A percentile compares a stretch with the other conserved stretches of the same genome.
These are phyloP conservation scores for Hypoxylon sp. DNA, from an alignment of 2,329 filamentous ascomycete genomes.

Conservation along the genomic window DNA sequence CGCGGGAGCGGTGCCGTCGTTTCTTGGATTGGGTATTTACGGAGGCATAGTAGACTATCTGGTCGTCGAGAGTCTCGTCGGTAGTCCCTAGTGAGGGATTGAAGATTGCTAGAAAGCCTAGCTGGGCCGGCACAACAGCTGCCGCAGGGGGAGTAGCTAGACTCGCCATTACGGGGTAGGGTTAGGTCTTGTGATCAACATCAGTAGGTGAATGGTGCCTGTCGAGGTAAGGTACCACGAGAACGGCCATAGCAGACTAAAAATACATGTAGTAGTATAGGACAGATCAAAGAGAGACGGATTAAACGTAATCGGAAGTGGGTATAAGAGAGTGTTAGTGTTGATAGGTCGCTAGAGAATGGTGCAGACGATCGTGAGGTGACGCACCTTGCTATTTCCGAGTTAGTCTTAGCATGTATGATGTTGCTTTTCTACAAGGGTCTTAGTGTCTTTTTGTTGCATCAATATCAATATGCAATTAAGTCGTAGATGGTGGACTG, in stretches of 20 bases:
- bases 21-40: slow-evolving; percentile 57
- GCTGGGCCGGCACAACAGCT: slow-evolving; percentile 77
- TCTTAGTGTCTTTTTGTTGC: background rate
- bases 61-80: slow-evolving; percentile 79
- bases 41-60: slow-evolving; percentile 94
- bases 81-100: slow-evolving; percentile 75
- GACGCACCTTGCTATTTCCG: background rate
- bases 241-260: slow-evolving; percentile 30
- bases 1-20: slow-evolving; percentile 57
- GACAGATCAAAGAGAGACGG: background rate
- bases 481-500: background rate
- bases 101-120: slow-evolving; percentile 94
- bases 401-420: background rate
- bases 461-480: background rate
- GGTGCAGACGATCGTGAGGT: background rate
- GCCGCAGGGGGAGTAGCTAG: slow-evolving; percentile 40
- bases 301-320: slow-evolving; percentile 1
- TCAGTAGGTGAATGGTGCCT: slow-evolving; percentile 23
- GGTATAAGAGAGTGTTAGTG: background rate
- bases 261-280: slow-evolving; percentile 11
- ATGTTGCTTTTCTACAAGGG: background rate
- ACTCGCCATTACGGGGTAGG: slow-evolving; percentile 39
- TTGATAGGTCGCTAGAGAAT: background rate
- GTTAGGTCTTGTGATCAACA: slow-evolving; percentile 15
- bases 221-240: slow-evolving; percentile 29